These are phyloP conservation scores for Fomitopsis palustris DNA, from an alignment of 1,284 basidiomycete species.

Conservation along the genomic window DNA sequence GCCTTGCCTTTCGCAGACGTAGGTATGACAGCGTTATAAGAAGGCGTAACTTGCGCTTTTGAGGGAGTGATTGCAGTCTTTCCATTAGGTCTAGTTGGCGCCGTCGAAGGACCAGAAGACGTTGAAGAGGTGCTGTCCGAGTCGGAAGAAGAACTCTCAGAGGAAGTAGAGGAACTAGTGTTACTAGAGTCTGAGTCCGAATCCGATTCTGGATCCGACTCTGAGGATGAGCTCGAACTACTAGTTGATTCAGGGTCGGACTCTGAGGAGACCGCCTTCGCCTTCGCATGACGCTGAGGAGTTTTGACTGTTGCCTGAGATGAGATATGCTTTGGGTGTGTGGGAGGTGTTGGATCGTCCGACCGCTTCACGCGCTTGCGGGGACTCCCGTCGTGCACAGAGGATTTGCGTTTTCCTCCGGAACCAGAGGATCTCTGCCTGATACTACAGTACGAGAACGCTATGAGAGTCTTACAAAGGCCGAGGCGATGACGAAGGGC, in stretches of 20 bases:
- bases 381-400: slow-evolving; percentile 5
- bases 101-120: not conserved
- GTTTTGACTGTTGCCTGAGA: too few species aligned
- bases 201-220: slow-evolving; percentile 8
- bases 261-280: not conserved
- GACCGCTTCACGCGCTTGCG: slow-evolving; percentile 16
- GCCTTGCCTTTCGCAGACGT: not conserved
- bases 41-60: not conserved
- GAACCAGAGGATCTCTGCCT: slow-evolving; percentile 7
- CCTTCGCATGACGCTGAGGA: not conserved
- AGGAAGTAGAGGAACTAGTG: not conserved
- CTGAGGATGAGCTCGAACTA: slow-evolving; percentile 5
- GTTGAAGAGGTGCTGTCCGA: not conserved
- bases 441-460: slow-evolving; percentile 13
- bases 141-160: slow-evolving; percentile 10
- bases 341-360: not conserved
- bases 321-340: not conserved
- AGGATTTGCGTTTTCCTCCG: slow-evolving; percentile 18
- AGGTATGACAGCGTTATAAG: not conserved
- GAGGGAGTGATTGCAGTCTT: not conserved
- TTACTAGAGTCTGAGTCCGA: slow-evolving; percentile 16
- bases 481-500: not conserved
- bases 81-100: not conserved
- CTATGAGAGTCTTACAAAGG: slow-evolving; percentile 21
- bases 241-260: not conserved